Evolutionary conservation across 495 filamentous ascomycete species (phyloP).

Genomic region (Aspergillus panamensis): DNA sequence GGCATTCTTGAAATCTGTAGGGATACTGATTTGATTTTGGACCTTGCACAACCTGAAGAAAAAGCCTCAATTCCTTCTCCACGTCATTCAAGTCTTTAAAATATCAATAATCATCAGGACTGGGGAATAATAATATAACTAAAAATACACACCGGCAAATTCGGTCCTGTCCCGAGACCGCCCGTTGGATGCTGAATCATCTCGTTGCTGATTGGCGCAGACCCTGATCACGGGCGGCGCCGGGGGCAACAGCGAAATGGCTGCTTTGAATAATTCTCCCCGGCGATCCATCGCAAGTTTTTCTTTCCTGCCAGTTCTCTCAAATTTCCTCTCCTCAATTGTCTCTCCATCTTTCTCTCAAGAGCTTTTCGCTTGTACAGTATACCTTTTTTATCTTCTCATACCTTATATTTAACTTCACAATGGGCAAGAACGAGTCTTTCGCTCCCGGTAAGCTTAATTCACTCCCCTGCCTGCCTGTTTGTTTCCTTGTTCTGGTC

Average conservation of each 20-base stretch:
- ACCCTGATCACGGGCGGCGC: conserved; percentile 37
- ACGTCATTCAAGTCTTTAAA: no score
- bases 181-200: conserved; percentile 41
- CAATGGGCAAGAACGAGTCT: conserved; percentile 45
- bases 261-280: conserved; percentile 31
- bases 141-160: conserved; percentile 10
- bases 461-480: conserved; percentile 11
- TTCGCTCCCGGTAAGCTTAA: conserved; percentile 44
- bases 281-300: conserved; percentile 25
- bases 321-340: conserved; percentile 18
- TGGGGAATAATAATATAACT: background rate
- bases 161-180: conserved; percentile 31
- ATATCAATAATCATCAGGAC: no score
- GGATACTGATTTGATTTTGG: no score
- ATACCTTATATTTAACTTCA: conserved; percentile 30
- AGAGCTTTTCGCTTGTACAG: conserved; percentile 35
- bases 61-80: no score
- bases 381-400: conserved; percentile 25
- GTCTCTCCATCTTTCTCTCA: conserved; percentile 9
- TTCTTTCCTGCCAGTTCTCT: conserved; percentile 24
- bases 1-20: background rate
- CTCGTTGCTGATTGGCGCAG: conserved; percentile 35
- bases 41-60: no score
- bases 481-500: conserved; percentile 5
- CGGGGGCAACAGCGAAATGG: conserved; percentile 25